Base-by-base conservation (phyloP, 768 basidiomycete species). In the Sporobolomyces phaffii region DNA sequence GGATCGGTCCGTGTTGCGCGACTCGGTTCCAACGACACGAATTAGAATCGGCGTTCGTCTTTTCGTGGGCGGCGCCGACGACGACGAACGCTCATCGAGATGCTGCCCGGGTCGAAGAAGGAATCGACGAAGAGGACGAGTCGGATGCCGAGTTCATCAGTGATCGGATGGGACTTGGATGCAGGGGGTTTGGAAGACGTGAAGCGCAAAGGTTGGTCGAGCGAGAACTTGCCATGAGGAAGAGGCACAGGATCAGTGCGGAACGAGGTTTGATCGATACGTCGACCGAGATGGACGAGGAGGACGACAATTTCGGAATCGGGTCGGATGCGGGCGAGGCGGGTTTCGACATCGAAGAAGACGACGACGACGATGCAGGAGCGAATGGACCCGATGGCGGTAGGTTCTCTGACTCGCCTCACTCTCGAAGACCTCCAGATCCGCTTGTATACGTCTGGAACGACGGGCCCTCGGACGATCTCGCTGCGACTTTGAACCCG, bases 151-250 rank as follows among this genome's bases (percentile, higher is more conserved):
- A 7, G 36, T 40, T 38, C 24, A 22, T 54, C 9, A 54, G 52
- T 24, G 36, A 54, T n/a, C 11, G 36, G 20, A 54, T 54, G 52
- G 52, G 52, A n/a, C 24, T 54, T 15, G 52, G 52, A 9, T 54
- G 52, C 26, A 54, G 3, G 24, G 52, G 36, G 40, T 8, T 54
- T 22, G 15, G 10, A 10, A 9, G 15, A 3, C 13, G 18, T 40
- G 34, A 40, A 22, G 52, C 52, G 52, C 13, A 14, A 3, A 24
- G 40, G 14, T 24, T 54, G 10, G 9, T 54, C 10, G 11, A 24
- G 20, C 8, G 8, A 5, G 52, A 54, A 40, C 15, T 54, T 4
- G n/a, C 52, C 10, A 22, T 54, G 34, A 38, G 52, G 38, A 15
- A 9, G 10, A 41, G 17, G 8, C 20, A n/a, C n/a, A n/a, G 24